These are phyloP conservation scores for Heracleum sosnowskyi DNA, from an alignment of 129 eudicot genomes.

Conservation along the genomic window DNA sequence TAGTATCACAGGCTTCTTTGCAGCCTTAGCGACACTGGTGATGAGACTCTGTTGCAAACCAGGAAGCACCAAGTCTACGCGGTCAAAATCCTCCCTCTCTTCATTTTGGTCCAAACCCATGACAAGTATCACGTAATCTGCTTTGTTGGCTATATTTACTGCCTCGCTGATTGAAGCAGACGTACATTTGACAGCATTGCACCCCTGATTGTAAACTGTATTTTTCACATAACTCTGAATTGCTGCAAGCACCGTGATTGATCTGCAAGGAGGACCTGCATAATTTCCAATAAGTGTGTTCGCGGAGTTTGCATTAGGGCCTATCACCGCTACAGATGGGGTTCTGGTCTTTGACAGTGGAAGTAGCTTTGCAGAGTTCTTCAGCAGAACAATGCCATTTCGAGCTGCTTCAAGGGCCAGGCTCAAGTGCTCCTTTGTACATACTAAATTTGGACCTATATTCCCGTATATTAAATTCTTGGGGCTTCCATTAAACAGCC, in stretches of 20 bases:
- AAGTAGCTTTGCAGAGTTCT: constrained; percentile 67
- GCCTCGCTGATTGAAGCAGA: constrained; percentile 36
- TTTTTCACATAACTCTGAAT: constrained; percentile 36
- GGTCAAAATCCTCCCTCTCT: constrained; percentile 75
- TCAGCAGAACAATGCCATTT: constrained; percentile 77
- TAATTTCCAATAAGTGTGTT: constrained; percentile 73
- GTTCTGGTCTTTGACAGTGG: constrained; percentile 55
- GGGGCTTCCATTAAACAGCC: constrained; percentile 75
- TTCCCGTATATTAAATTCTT: constrained; percentile 37
- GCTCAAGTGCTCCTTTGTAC: constrained; percentile 55
- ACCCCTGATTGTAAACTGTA: constrained; percentile 40
- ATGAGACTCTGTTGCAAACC: constrained; percentile 64
- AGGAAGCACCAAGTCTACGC: constrained; percentile 60
- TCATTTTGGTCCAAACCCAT: constrained; percentile 91
- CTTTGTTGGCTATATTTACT: constrained; percentile 41
- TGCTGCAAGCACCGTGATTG: constrained; percentile 49
- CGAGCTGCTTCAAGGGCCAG: constrained; percentile 90
- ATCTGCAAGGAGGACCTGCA: constrained; percentile 84
- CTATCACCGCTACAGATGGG: constrained; percentile 67
- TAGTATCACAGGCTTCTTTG: constrained; percentile 64
- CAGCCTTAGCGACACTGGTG: constrained; percentile 52
- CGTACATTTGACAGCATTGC: constrained; percentile 57
- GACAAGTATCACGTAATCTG: constrained; percentile 69
- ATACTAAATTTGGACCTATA: constrained; percentile 56
- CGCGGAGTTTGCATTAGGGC: constrained; percentile 72